Conservation (phyloP, 495 filamentous ascomycete species). For the Pyronema domesticum region DNA sequence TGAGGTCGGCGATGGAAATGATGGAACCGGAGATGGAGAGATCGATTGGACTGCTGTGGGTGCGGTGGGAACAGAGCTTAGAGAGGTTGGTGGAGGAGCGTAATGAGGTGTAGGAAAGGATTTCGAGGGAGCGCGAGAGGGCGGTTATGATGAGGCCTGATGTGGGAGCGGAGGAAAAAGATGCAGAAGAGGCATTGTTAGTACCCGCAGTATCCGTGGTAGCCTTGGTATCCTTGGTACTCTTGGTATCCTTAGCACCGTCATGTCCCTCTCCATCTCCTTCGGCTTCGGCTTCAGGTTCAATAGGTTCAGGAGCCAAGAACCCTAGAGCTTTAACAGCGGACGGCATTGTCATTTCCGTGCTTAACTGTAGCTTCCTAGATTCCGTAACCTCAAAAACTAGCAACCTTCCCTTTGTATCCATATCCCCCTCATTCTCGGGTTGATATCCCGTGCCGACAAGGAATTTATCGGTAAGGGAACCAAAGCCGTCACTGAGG, state of each 20-base stretch:
- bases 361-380: constrained; percentile 47
- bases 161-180: no score
- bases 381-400: constrained; percentile 67
- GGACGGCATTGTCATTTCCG: constrained; percentile 47
- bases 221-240: constrained; percentile 54
- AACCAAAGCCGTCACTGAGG: constrained; percentile 42
- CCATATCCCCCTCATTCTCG: constrained; percentile 25
- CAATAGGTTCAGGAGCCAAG: no score
- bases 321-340: constrained; percentile 49
- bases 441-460: constrained; percentile 72
- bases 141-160: not conserved
- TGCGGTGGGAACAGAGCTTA: constrained; percentile 55
- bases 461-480: constrained; percentile 60
- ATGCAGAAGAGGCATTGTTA: no score
- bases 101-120: constrained; percentile 28
- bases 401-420: constrained; percentile 54
- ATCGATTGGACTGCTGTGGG: constrained; percentile 71
- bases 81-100: constrained; percentile 30
- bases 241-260: constrained; percentile 65
- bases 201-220: no score
- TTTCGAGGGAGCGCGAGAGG: constrained; percentile 17
- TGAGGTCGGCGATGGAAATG: constrained; percentile 78
- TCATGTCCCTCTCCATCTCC: constrained; percentile 52
- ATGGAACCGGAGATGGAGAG: constrained; percentile 49
- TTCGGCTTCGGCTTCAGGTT: no score